Conservation (phyloP, 2,329 filamentous ascomycete genomes). For the Aspergillus sclerotialis region DNA sequence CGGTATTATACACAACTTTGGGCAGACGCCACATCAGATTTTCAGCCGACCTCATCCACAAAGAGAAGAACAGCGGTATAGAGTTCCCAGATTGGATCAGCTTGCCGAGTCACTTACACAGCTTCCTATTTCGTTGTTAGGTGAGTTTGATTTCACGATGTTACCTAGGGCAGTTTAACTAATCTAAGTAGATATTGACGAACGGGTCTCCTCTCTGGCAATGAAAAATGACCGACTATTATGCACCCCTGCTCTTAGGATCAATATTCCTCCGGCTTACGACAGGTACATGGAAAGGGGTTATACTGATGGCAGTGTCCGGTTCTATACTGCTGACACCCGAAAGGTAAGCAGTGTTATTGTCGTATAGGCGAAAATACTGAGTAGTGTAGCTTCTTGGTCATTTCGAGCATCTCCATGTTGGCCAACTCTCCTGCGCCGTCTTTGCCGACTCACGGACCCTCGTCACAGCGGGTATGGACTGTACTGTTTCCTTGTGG, state of each 20-base stretch:
- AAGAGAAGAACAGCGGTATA: slow-evolving; percentile 62
- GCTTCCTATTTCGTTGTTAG: slow-evolving; percentile 69
- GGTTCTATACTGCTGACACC: slow-evolving; percentile 81
- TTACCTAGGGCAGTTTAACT: slow-evolving; percentile 1
- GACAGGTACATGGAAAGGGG: slow-evolving; percentile 96
- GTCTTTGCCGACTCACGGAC: slow-evolving; percentile 85
- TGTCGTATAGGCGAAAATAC: background rate
- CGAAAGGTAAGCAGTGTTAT: slow-evolving; percentile 51
- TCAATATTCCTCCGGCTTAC: slow-evolving; percentile 79
- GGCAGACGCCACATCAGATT: slow-evolving; percentile 92
- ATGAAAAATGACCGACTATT: slow-evolving; percentile 74
- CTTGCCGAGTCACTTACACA: slow-evolving; percentile 68
- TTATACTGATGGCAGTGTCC: slow-evolving; percentile 83
- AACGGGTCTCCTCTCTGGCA: slow-evolving; percentile 72
- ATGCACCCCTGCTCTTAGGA: slow-evolving; percentile 72
- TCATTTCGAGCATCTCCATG: slow-evolving; percentile 87
- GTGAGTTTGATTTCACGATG: slow-evolving; percentile 29
- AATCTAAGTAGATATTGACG: slow-evolving; percentile 53
- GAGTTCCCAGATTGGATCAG: slow-evolving; percentile 66
- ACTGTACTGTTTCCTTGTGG: slow-evolving; percentile 86
- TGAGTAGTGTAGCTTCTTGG: slow-evolving; percentile 54
- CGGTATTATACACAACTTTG: slow-evolving; percentile 96
- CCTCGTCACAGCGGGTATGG: slow-evolving; percentile 82
- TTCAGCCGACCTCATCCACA: slow-evolving; percentile 74
- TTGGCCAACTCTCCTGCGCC: slow-evolving; percentile 77